Conservation (phyloP, 2,329 filamentous ascomycete species). For the Pyrenochaeta sp. region DNA sequence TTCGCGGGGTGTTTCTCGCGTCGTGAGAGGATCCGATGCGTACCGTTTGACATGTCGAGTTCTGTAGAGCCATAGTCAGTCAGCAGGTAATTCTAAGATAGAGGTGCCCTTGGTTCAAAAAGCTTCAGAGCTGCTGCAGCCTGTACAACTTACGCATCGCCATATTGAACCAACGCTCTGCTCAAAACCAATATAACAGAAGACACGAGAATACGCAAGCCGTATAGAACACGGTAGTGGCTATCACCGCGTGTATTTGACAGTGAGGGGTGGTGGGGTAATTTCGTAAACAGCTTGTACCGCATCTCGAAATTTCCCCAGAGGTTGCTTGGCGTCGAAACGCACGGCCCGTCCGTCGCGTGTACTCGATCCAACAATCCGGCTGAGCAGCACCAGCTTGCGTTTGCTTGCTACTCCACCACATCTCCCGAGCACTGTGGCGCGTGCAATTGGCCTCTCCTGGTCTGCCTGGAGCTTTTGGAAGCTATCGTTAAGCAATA, state of each 20-base stretch:
- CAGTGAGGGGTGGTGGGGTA: constrained; percentile 40
- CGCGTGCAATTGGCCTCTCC: constrained; percentile 18
- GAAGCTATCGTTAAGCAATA: constrained; percentile 4
- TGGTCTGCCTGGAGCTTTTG: constrained; percentile 2
- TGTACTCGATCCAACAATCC: constrained; percentile 11
- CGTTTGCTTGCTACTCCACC: not conserved
- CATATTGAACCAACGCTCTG: constrained; percentile 34
- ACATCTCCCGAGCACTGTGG: constrained; percentile 5
- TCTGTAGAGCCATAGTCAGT: constrained; percentile 60
- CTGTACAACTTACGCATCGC: constrained; percentile 51
- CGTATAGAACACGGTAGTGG: constrained; percentile 7
- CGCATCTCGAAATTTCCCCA: constrained; percentile 38
- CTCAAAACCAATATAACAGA: constrained; percentile 11
- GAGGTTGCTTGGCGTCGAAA: constrained; percentile 23
- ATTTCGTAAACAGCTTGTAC: constrained; percentile 31
- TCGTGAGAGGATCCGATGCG: constrained; percentile 19
- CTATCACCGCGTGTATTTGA: constrained; percentile 14
- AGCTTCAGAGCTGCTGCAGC: constrained; percentile 21
- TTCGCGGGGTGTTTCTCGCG: constrained; percentile 7
- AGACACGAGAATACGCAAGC: constrained; percentile 6
- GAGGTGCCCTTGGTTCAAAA: constrained; percentile 4
- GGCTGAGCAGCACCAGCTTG: not conserved
- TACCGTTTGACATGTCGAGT: constrained; percentile 86
- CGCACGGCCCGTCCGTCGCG: constrained; percentile 16
- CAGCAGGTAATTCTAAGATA: constrained; percentile 19